Evolutionary conservation across 23 red algal genomes (phyloP), one percentile per base, ranked within the genome.

Genomic region (Gracilaria gracilis): DNA sequence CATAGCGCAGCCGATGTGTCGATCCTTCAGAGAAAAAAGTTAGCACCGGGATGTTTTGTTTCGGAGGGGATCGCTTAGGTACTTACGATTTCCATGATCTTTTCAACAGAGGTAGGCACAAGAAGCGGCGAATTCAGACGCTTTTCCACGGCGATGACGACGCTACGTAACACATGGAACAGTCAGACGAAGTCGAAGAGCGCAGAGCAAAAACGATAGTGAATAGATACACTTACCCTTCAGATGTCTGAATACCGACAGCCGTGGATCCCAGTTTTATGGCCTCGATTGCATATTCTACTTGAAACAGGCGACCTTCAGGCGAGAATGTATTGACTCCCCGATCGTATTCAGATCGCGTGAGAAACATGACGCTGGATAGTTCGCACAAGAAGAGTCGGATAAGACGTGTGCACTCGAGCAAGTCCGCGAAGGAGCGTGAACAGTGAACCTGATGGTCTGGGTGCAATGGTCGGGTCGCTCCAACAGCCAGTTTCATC

Each of bases 231-330:
- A 47, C 86, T 32, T 95, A 95, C 92, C 93, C 95, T 74, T 98
- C 85, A 0, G 74, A 48, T 2, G 91, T 94, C 69, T 91, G 83
- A 80, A 98, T 98, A 20, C 95, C 95, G 27, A 98, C 89, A 35
- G 95, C 95, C 9, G 95, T 98, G 47, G 95, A 98, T 69, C 95
- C 95, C 33, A 95, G 72, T 59, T 98, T 98, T 82, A 98, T 98
- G 57, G 95, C 95, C 79, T 98, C 95, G 80, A 98, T 98, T 42
- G 95, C 95, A 85, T 98, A 98, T 86, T 98, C 95, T 42, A 98
- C 95, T 83, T 98, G 95, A 66, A 98, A 98, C 17, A 98, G 54
- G 39, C 95, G 92, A 64, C 95, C 95, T 91, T 98, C 95, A 12
- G 95, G 95, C 1, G 91, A 95, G 53, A 98, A 98, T 2, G 95